A percentile compares a stretch with the other conserved stretches of the same genome.
Conservation (phyloP, 2,329 filamentous ascomycete genomes). For the Fusarium nanum region DNA sequence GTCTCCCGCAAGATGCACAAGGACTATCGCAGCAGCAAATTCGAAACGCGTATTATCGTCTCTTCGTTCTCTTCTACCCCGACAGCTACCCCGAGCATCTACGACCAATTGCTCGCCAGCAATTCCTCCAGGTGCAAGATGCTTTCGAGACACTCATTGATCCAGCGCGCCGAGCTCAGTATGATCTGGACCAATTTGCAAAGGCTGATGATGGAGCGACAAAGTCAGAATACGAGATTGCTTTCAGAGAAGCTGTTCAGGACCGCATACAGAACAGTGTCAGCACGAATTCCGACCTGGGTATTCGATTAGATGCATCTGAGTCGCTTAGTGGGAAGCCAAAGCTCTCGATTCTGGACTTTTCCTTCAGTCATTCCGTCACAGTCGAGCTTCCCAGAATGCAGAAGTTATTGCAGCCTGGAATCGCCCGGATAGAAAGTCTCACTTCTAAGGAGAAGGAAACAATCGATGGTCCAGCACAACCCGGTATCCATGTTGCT, state of each 20-base stretch:
- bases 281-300: slow-evolving; percentile 53
- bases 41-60: slow-evolving; percentile 58
- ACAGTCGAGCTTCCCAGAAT: slow-evolving; percentile 52
- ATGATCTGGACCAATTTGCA: slow-evolving; percentile 52
- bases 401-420: slow-evolving; percentile 45
- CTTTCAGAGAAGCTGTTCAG: slow-evolving; percentile 38
- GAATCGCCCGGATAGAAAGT: slow-evolving; percentile 42
- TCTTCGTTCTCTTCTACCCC: slow-evolving; percentile 59
- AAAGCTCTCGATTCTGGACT: slow-evolving; percentile 51
- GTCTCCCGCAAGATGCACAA: slow-evolving; percentile 52
- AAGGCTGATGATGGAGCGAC: slow-evolving; percentile 36
- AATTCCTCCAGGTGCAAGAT: slow-evolving; percentile 56
- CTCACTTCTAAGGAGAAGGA: slow-evolving; percentile 27
- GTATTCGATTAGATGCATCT: slow-evolving; percentile 53
- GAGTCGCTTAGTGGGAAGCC: slow-evolving; percentile 5
- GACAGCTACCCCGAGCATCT: slow-evolving; percentile 55
- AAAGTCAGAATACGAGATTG: slow-evolving; percentile 29
- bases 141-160: slow-evolving; percentile 63
- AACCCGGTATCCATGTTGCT: slow-evolving; percentile 35
- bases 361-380: slow-evolving; percentile 54
- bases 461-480: slow-evolving; percentile 8
- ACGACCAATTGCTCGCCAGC: slow-evolving; percentile 53
- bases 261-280: slow-evolving; percentile 39
- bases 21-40: slow-evolving; percentile 51
- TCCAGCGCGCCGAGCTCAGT: slow-evolving; percentile 55